Evolutionary conservation across 306 rosid species (phyloP).

Genomic region (Quercus aquifolioides): DNA sequence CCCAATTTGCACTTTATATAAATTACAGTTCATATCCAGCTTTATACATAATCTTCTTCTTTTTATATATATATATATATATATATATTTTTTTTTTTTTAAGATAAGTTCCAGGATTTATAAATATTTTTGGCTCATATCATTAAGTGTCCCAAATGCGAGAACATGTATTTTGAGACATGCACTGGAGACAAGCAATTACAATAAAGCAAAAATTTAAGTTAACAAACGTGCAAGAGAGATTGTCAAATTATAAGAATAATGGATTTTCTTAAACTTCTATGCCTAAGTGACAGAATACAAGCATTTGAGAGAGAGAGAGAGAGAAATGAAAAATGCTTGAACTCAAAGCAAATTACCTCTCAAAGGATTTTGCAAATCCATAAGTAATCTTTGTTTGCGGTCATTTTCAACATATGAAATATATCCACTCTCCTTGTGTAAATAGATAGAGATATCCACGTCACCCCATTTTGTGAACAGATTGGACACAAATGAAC

Average conservation of each 20-base stretch:
- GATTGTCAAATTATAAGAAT: neutral
- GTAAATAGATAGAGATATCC: slow-evolving; percentile 73
- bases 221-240: neutral
- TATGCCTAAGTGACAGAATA: neutral
- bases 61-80: no score
- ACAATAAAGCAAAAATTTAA: neutral
- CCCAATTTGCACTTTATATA: slow-evolving; percentile 1
- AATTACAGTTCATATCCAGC: neutral
- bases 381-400: slow-evolving; percentile 44
- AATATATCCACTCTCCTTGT: slow-evolving; percentile 54
- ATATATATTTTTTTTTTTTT: no score
- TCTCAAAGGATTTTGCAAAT: slow-evolving; percentile 49
- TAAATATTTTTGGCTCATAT: neutral
- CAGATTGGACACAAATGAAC: slow-evolving; percentile 79
- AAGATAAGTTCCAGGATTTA: no score
- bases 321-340: neutral
- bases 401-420: slow-evolving; percentile 58
- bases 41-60: neutral
- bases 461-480: slow-evolving; percentile 83
- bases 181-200: neutral
- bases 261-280: slow-evolving; percentile 4
- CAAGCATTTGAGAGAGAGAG: neutral
- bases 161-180: neutral
- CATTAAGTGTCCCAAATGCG: no score
- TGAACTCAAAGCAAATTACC: slow-evolving; percentile 46